Evolutionary conservation across 169 alveolate genomes (phyloP), one percentile per base, ranked within the genome.

Genomic region (Eimeria tenella): DNA sequence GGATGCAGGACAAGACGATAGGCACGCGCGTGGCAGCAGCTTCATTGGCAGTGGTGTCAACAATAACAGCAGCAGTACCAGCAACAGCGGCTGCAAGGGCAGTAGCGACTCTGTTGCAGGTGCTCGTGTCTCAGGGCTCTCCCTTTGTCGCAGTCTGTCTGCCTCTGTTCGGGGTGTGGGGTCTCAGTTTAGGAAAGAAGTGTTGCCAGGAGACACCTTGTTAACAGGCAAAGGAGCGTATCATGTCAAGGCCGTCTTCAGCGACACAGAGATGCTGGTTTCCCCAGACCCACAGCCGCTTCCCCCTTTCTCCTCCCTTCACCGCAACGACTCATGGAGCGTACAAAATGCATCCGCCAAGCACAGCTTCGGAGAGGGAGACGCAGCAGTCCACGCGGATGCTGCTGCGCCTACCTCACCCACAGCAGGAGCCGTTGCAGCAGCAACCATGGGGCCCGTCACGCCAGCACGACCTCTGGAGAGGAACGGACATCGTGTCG

Each of bases 201-300:
- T 68, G 13, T 68, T 23, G 11, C n/a, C 77, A 8, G 77, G 77
- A 17, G 31, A n/a, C 77, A 68, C 77, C 49, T 17, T 68, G 9
- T 13, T n/a, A 68, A 68, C 77, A 23, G 13, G 13, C 42, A 17
- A 13, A n/a, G 77, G 77, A 23, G 77, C 77, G 31, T 68, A 68
- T n/a, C 77, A 68, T 23, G 77, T 68, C 11, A 68, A 68, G n/a
- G 77, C 77, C 31, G 77, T 68, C 49, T n/a, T 68, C 77, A 68
- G 31, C 77, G 77, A 68, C 31, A 17, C 49, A 15, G 31, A 68
- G n/a, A 11, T 68, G n/a, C 55, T 68, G 13, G 77, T n/a, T 11
- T 13, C 49, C n/a, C 42, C 77, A 68, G 77, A 68, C n/a, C 77
- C 77, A 10, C 77, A 68, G 77, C 77, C 77, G 13, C 31, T 68